Percentiles rank a stretch among this genome's conserved stretches.
Conservation (phyloP, 108 stramenopile species). For the Cylindrotheca fusiformis region DNA sequence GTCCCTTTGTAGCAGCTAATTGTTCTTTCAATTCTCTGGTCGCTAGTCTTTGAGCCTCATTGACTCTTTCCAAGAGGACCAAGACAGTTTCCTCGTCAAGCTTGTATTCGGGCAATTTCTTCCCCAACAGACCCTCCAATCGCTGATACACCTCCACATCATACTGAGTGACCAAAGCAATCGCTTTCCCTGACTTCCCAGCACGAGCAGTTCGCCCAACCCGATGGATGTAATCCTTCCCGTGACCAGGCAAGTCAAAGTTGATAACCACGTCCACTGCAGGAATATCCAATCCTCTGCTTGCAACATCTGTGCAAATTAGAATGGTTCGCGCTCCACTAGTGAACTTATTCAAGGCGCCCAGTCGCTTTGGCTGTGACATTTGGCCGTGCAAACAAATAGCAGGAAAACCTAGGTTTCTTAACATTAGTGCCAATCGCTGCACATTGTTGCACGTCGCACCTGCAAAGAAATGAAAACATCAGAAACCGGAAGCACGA, state of each 20-base stretch:
- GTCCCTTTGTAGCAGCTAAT: slow-evolving; percentile 44
- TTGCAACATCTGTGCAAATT: slow-evolving; percentile 98
- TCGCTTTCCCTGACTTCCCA: slow-evolving; percentile 91
- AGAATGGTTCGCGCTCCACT: slow-evolving; percentile 77
- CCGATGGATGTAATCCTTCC: slow-evolving; percentile 98
- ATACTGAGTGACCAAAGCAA: slow-evolving; percentile 99
- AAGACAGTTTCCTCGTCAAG: slow-evolving; percentile 90
- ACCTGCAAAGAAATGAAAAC: not conserved
- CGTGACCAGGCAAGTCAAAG: slow-evolving; percentile 94
- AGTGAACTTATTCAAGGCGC: slow-evolving; percentile 95
- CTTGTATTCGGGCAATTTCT: slow-evolving; percentile 82
- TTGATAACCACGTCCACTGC: slow-evolving; percentile 96
- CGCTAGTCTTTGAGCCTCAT: slow-evolving; percentile 93
- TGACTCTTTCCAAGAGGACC: slow-evolving; percentile 92
- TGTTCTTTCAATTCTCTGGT: slow-evolving; percentile 89
- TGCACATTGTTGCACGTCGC: slow-evolving; percentile 98
- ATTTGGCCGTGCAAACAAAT: slow-evolving; percentile 98
- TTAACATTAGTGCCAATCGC: slow-evolving; percentile 89
- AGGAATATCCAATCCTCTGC: slow-evolving; percentile 94
- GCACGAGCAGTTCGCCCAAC: slow-evolving; percentile 98
- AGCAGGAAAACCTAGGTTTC: slow-evolving; percentile 96
- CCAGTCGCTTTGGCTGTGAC: slow-evolving; percentile 96
- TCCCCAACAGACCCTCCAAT: slow-evolving; percentile 89
- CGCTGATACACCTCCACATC: slow-evolving; percentile 98
- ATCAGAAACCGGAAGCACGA: not conserved